Evolutionary conservation across 768 basidiomycete genomes (phyloP).

Genomic region (Amanita polypyramis): DNA sequence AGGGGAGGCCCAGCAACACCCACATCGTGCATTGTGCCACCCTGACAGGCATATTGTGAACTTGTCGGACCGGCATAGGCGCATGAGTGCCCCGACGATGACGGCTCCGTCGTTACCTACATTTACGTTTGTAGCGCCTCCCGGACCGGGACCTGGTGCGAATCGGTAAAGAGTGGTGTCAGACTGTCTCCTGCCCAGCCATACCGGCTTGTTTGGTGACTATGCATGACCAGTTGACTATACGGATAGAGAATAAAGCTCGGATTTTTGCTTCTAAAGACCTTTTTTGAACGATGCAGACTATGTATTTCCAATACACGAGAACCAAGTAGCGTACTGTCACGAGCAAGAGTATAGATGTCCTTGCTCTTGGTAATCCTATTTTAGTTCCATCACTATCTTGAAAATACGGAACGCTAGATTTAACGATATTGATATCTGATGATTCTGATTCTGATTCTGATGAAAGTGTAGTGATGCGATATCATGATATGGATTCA

Average conservation of each 20-base stretch:
- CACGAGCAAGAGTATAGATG: too few species aligned
- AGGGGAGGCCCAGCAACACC: background rate
- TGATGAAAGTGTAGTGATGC: too few species aligned
- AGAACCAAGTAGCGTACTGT: too few species aligned
- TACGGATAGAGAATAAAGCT: background rate
- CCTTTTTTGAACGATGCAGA: too few species aligned
- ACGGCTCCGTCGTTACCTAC: conserved; percentile 7
- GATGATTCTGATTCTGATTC: too few species aligned
- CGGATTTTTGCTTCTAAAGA: too few species aligned
- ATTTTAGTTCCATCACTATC: too few species aligned
- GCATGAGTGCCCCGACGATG: conserved; percentile 22
- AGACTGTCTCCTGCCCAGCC: background rate
- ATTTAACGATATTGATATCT: too few species aligned
- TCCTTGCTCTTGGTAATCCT: too few species aligned
- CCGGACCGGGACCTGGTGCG: background rate
- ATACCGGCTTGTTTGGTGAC: background rate
- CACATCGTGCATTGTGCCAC: conserved; percentile 9
- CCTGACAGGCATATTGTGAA: conserved; percentile 16
- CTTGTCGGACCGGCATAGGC: conserved; percentile 20
- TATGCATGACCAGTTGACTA: background rate
- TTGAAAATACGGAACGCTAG: too few species aligned
- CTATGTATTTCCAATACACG: too few species aligned
- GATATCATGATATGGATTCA: too few species aligned
- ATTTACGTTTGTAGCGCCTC: conserved; percentile 6
- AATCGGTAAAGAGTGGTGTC: background rate